Conservation (phyloP, 805 yeast genomes). For the Saccharomycopsis fodiens region DNA sequence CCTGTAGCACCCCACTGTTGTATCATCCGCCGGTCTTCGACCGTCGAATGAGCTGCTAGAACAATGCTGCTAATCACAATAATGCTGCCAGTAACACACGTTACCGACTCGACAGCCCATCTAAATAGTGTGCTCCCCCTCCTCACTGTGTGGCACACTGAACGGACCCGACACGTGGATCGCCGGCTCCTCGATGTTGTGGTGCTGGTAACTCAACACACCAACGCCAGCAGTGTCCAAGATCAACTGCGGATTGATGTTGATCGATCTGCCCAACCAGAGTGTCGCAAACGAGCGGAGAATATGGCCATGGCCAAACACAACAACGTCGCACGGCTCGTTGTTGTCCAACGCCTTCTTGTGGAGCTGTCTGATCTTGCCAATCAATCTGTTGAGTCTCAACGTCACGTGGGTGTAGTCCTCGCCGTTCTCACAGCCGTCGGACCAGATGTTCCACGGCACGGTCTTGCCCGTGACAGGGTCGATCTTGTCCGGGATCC, state of each 20-base stretch:
- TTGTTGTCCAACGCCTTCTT: constrained; percentile 40
- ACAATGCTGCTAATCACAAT: too few species aligned
- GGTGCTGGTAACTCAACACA: constrained; percentile 83
- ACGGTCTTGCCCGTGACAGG: constrained; percentile 11
- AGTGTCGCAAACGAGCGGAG: constrained; percentile 83
- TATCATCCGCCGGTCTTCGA: too few species aligned
- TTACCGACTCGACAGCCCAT: background rate
- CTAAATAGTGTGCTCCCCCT: constrained; percentile 8
- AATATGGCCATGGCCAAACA: constrained; percentile 92
- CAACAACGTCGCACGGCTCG: constrained; percentile 62
- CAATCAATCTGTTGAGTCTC: constrained; percentile 67
- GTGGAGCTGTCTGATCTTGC: constrained; percentile 56
- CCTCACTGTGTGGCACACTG: constrained; percentile 50
- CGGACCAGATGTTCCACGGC: constrained; percentile 80
- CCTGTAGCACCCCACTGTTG: too few species aligned
- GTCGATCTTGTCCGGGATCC: constrained; percentile 32
- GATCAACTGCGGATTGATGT: constrained; percentile 66
- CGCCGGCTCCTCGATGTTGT: constrained; percentile 81
- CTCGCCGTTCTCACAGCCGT: constrained; percentile 94
- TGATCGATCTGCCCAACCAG: constrained; percentile 63
- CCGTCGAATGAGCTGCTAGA: too few species aligned
- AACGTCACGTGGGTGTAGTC: constrained; percentile 52
- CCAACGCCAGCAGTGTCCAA: constrained; percentile 96
- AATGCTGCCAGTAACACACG: too few species aligned
- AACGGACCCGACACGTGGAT: constrained; percentile 79